phyloP scores from a whole-genome alignment of 1,284 basidiomycete species.

The Bjerkandera adusta region DNA sequence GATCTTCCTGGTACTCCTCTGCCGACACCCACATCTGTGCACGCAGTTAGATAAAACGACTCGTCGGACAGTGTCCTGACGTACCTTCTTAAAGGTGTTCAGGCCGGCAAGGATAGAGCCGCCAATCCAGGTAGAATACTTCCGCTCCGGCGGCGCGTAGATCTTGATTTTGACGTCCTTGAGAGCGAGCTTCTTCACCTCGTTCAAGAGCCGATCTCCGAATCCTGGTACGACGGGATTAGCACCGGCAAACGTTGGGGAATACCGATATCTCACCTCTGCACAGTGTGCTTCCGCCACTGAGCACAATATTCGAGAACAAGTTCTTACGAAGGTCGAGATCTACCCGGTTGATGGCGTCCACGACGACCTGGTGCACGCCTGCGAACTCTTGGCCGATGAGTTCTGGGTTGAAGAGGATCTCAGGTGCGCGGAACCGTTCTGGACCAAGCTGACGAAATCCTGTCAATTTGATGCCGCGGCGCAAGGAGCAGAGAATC shows the following conservation, averaged over 20 bases:
- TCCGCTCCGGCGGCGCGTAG: slow-evolving; percentile 98
- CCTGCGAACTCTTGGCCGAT: slow-evolving; percentile 97
- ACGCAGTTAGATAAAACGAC: background rate
- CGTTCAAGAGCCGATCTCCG: slow-evolving; percentile 92
- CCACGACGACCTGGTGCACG: slow-evolving; percentile 93
- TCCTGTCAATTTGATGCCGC: background rate
- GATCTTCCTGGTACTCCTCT: slow-evolving; percentile 99
- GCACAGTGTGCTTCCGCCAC: slow-evolving; percentile 94
- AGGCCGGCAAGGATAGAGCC: slow-evolving; percentile 94
- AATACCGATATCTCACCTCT: slow-evolving; percentile 55
- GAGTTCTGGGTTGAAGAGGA: slow-evolving; percentile 96
- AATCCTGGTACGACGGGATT: slow-evolving; percentile 63
- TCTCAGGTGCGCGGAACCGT: slow-evolving; percentile 96
- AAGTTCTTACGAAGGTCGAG: slow-evolving; percentile 92
- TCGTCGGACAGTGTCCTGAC: background rate
- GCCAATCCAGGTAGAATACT: slow-evolving; percentile 99
- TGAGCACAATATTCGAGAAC: slow-evolving; percentile 96
- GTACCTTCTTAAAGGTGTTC: slow-evolving; percentile 96
- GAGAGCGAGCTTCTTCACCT: slow-evolving; percentile 95
- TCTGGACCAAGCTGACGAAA: slow-evolving; percentile 81
- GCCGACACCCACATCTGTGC: slow-evolving; percentile 97
- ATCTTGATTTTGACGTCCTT: slow-evolving; percentile 99
- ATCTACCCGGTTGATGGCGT: slow-evolving; percentile 84
- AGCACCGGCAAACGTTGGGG: background rate
- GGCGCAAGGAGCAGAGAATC: slow-evolving; percentile 19